Evolutionary conservation across 495 filamentous ascomycete species (phyloP).

Genomic region (Cercophora samala): DNA sequence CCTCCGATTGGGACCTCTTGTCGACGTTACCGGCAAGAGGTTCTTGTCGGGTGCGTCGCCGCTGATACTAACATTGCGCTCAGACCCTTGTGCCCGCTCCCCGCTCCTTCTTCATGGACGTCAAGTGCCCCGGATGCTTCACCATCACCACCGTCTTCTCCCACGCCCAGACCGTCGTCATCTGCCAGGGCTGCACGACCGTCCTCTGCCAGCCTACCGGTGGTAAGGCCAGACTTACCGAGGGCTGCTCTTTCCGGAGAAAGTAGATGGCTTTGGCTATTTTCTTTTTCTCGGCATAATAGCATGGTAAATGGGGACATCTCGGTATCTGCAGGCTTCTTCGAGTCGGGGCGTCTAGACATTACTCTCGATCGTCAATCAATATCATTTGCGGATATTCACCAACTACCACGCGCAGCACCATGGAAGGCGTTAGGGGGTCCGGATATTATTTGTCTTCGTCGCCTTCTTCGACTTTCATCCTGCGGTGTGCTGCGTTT

Average conservation of each 20-base stretch:
- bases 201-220: constrained; percentile 98
- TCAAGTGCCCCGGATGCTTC: constrained; percentile 99
- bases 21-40: constrained; percentile 2
- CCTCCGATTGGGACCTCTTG: background rate
- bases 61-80: constrained; percentile 26
- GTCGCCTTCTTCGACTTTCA: constrained; percentile 42
- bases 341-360: constrained; percentile 50
- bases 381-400: constrained; percentile 61
- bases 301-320: constrained; percentile 44
- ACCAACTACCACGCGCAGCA: constrained; percentile 40
- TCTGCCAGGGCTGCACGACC: constrained; percentile 96
- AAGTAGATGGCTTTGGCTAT: constrained; percentile 70
- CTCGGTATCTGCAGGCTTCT: constrained; percentile 51
- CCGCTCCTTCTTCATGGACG: constrained; percentile 99
- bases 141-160: constrained; percentile 99
- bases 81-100: constrained; percentile 91
- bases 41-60: background rate
- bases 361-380: constrained; percentile 38
- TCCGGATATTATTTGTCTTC: constrained; percentile 82
- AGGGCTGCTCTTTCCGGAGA: constrained; percentile 98
- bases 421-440: constrained; percentile 59
- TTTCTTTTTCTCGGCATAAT: constrained; percentile 49
- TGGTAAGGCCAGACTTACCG: constrained; percentile 91
- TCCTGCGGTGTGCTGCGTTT: constrained; percentile 38
- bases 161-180: constrained; percentile 99